A percentile compares a stretch with the other conserved stretches of the same genome.
phyloP scores from a whole-genome alignment of 805 yeast species.

The Yamadazyma phyllophila region DNA sequence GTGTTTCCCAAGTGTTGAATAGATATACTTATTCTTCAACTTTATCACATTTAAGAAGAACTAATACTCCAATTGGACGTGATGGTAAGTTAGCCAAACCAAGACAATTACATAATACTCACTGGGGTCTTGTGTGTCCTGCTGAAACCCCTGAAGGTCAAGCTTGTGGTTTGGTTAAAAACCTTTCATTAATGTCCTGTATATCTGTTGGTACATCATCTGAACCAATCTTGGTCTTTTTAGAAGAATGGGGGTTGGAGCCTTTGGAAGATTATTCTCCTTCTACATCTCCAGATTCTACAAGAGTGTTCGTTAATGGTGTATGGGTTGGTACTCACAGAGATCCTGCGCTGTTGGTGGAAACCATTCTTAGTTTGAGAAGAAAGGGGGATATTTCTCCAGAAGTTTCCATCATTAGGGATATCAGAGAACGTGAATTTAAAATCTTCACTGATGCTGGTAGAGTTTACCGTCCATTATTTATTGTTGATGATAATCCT shows the following conservation, averaged over 20 bases:
- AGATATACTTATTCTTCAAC: conserved; percentile 99
- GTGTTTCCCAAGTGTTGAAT: conserved; percentile 97
- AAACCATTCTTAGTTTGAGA: conserved; percentile 85
- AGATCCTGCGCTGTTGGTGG: conserved; percentile 90
- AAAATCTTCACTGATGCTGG: conserved; percentile 98
- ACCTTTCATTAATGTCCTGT: conserved; percentile 93
- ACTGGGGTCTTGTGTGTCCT: conserved; percentile 99
- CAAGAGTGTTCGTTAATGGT: conserved; percentile 95
- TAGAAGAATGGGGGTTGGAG: conserved; percentile 99
- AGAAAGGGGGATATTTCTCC: conserved; percentile 94
- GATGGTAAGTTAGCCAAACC: conserved; percentile 99
- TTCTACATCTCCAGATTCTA: conserved; percentile 83
- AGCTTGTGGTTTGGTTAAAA: conserved; percentile 98
- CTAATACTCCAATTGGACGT: conserved; percentile 98
- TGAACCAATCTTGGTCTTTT: conserved; percentile 85
- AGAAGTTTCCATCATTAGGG: conserved; percentile 95
- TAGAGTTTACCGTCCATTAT: conserved; percentile 94
- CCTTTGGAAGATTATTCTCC: conserved; percentile 96
- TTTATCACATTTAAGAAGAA: conserved; percentile 95
- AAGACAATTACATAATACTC: conserved; percentile 97
- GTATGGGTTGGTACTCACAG: conserved; percentile 99
- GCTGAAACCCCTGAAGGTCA: conserved; percentile 99
- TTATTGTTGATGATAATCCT: conserved; percentile 85
- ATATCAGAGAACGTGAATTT: conserved; percentile 94
- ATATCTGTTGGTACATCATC: conserved; percentile 98